Conservation (phyloP, 495 filamentous ascomycete genomes). For the Alectoria sarmentosa region DNA sequence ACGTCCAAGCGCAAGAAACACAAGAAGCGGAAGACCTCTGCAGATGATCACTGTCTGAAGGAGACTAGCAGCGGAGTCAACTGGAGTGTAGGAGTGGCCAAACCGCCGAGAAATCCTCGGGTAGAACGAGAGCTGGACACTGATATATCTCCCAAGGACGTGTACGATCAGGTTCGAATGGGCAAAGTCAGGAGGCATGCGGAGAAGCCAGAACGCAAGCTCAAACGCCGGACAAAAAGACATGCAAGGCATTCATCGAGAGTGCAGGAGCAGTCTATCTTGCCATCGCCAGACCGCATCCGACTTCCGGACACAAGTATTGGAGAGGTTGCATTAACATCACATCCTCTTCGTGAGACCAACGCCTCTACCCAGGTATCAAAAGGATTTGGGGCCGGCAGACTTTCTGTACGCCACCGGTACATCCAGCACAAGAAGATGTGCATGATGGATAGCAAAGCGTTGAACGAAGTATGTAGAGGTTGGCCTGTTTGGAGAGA, state of each 20-base stretch:
- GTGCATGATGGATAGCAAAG: constrained; percentile 62
- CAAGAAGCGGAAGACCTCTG: not conserved
- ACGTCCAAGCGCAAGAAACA: not conserved
- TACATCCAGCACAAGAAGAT: constrained; percentile 74
- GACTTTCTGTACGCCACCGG: constrained; percentile 58
- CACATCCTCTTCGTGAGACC: not conserved
- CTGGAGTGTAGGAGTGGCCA: not conserved
- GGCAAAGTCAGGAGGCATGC: constrained; percentile 25
- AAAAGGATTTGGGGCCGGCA: constrained; percentile 31
- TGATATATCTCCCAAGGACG: constrained; percentile 31
- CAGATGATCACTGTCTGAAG: not conserved
- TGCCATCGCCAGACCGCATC: constrained; percentile 7
- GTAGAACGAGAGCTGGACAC: constrained; percentile 11
- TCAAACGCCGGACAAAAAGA: constrained; percentile 41
- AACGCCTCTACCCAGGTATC: not conserved
- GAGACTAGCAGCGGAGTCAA: not conserved
- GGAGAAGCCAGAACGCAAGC: constrained; percentile 37
- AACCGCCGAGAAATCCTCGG: not conserved
- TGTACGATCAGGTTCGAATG: constrained; percentile 25
- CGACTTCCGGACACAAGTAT: not conserved
- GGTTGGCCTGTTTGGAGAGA: constrained; percentile 1
- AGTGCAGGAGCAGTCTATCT: constrained; percentile 23
- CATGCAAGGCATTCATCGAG: constrained; percentile 39
- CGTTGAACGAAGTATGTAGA: constrained; percentile 63
- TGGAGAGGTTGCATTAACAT: not conserved